Evolutionary conservation across 495 filamentous ascomycete species (phyloP), one percentile per base, ranked within the genome.

Genomic region (Aspergillus sparsus): DNA sequence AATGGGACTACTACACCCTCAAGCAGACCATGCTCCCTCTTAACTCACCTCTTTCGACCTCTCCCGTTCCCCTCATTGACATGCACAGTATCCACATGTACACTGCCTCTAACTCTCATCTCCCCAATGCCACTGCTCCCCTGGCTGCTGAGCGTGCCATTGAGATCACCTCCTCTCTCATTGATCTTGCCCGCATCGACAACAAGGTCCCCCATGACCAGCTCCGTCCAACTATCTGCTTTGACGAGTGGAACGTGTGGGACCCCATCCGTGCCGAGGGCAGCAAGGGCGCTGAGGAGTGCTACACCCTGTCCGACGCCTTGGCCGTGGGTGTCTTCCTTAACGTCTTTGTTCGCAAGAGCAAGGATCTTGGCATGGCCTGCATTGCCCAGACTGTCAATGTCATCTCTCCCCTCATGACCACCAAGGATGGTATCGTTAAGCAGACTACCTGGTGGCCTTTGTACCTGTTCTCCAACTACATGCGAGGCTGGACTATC

Each of bases 171-270:
- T 83, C 82, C 6, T 74, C 76, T 0, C 74, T 91, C 2, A 90
- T 92, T 62, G 88, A 92, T 67, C 82, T 92, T 7, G 89, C 89
- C 0, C 76, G 88, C 12, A 88, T 91, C 69, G 86, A 91, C 69
- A 86, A 85, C 62, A 67, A 69, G 2, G 82, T 90, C 2, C 75
- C 85, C 0, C 74, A 81, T 2, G 71, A 77, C 5, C 80, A 84
- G 32, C 82, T 82, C 11, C 72, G 78, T 10, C 86, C 83, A 12
- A 87, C 78, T 39, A 90, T 93, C 69, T 92, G 89, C 72, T 92
- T 92, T 68, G 89, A 93, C 69, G 89, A 92, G 71, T 92, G 89
- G 89, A 90, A 93, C 71, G 88, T 92, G 11, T 92, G 89, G 89
- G 89, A 92, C 66, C 88, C 88, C 7, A 76, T 81, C 39, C 83